A percentile compares a stretch with the other conserved stretches of the same genome.
Evolutionary conservation across 2,329 filamentous ascomycete genomes (phyloP).

Genomic region (Pseudocercospora fijiensis): DNA sequence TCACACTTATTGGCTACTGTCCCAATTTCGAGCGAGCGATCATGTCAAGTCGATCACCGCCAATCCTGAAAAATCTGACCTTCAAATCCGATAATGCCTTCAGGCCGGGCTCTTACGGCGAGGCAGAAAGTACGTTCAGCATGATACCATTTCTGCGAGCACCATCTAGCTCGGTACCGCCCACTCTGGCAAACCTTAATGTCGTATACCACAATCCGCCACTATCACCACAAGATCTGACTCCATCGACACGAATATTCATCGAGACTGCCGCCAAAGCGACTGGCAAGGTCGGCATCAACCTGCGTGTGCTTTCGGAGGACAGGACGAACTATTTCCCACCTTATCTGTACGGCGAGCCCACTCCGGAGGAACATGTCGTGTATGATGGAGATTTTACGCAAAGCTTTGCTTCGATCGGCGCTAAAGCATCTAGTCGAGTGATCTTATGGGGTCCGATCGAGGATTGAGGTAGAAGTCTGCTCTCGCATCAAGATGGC

Average conservation of each 20-base stretch:
- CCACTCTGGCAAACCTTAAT: conserved; percentile 10
- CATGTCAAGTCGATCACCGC: conserved; percentile 23
- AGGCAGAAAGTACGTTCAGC: neutral
- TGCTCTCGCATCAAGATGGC: neutral
- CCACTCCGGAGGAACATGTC: conserved; percentile 11
- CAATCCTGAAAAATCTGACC: conserved; percentile 17
- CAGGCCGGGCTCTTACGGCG: conserved; percentile 2
- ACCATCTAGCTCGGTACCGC: conserved; percentile 19
- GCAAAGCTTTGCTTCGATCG: neutral
- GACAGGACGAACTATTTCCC: conserved; percentile 22
- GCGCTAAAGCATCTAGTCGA: neutral
- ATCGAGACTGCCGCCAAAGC: conserved; percentile 16
- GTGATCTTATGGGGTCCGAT: neutral
- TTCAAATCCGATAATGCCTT: conserved; percentile 17
- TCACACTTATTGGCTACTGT: conserved; percentile 23
- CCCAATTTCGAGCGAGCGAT: conserved; percentile 27
- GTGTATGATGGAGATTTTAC: conserved; percentile 9
- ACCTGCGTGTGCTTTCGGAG: conserved; percentile 13
- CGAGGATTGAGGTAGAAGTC: neutral
- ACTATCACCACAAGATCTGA: neutral
- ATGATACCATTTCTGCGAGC: conserved; percentile 25
- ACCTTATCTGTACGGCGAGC: conserved; percentile 27
- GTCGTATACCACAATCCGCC: conserved; percentile 11
- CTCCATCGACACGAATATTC: neutral
- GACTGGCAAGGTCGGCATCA: conserved; percentile 10